Conservation (phyloP, 495 filamentous ascomycete genomes). For the Aspergillus carlsbadensis region DNA sequence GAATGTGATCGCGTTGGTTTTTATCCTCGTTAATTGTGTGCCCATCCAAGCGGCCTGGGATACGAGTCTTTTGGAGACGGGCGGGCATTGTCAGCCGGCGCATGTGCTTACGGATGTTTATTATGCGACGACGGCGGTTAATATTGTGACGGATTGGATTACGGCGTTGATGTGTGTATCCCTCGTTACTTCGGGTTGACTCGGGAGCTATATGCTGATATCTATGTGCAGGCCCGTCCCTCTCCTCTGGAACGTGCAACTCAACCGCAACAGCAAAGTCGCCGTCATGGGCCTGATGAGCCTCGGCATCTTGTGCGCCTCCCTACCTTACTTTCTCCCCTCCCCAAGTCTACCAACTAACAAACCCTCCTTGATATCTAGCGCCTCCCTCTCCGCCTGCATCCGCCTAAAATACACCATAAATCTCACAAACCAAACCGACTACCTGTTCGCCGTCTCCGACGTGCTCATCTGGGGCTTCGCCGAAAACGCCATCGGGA, state of each 20-base stretch:
- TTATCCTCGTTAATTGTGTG: slow-evolving; percentile 27
- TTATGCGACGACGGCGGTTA: slow-evolving; percentile 28
- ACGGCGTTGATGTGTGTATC: slow-evolving; percentile 45
- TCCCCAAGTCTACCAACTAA: neutral
- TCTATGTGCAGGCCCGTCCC: slow-evolving; percentile 45
- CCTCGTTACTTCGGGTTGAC: no score
- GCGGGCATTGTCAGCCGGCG: slow-evolving; percentile 22
- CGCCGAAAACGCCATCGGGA: slow-evolving; percentile 28
- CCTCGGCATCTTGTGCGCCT: slow-evolving; percentile 46
- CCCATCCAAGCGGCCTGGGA: slow-evolving; percentile 26
- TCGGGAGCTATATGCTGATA: neutral
- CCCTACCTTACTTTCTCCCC: no score
- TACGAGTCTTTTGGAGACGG: slow-evolving; percentile 11
- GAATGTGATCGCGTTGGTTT: slow-evolving; percentile 27
- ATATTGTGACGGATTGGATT: slow-evolving; percentile 29
- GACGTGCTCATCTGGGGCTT: slow-evolving; percentile 31
- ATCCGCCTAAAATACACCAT: slow-evolving; percentile 29
- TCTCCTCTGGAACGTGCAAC: slow-evolving; percentile 49
- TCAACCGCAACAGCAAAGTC: slow-evolving; percentile 44
- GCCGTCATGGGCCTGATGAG: slow-evolving; percentile 49
- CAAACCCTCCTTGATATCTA: neutral
- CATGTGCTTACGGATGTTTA: slow-evolving; percentile 26
- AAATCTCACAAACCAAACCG: slow-evolving; percentile 17
- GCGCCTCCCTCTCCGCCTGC: slow-evolving; percentile 25
- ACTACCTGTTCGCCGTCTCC: slow-evolving; percentile 23